Evolutionary conservation across 73 alveolate genomes (phyloP), one percentile per base, ranked within the genome.

Genomic region (Uronychia binucleata): DNA sequence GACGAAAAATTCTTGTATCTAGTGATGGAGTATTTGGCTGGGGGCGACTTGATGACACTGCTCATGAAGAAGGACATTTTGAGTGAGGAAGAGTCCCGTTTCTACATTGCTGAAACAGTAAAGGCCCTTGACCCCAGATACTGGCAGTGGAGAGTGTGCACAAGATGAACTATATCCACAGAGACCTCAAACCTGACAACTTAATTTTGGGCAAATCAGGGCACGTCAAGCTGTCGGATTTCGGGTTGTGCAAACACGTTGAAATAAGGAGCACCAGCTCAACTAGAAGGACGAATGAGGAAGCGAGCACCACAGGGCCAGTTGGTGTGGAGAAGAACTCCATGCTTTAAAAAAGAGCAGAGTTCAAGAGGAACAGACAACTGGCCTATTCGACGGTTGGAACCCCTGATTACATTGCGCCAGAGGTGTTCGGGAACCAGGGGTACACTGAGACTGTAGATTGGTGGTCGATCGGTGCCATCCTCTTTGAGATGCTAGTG

Each of bases 381-480:
- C 93, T 96, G 34, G 99, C 99, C 1, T 94, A 85, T 83, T 94
- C 98, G n/a, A 96, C 99, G 28, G 99, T 96, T 90, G 96, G 96
- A 28, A 91, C 96, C 1, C 96, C 96, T 0, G 96, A 91, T 76
- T 91, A 91, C 59, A 91, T 91, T 0, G 97, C 97, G 25, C 97
- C 97, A n/a, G 97, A 92, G 81, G 97, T 92, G 29, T 92, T 92
- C 89, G 94, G 96, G 28, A 88, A 89, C 58, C 82, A 83, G 33
- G 98, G 98, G 0, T 93, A 93, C 84, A 93, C 91, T 35, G 95
- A 93, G 78, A 91, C 90, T 60, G 98, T 91, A 11, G 98, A 93
- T 80, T 93, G 98, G 98, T 93, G 98, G 96, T 82, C 94, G 26
- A 84, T 85, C 25, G 98, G 98, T 8, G 98, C 87, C 57, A 93